Evolutionary conservation across 441 rosid species (phyloP), one percentile per base, ranked within the genome.

Genomic region (Croton laevigatus): DNA sequence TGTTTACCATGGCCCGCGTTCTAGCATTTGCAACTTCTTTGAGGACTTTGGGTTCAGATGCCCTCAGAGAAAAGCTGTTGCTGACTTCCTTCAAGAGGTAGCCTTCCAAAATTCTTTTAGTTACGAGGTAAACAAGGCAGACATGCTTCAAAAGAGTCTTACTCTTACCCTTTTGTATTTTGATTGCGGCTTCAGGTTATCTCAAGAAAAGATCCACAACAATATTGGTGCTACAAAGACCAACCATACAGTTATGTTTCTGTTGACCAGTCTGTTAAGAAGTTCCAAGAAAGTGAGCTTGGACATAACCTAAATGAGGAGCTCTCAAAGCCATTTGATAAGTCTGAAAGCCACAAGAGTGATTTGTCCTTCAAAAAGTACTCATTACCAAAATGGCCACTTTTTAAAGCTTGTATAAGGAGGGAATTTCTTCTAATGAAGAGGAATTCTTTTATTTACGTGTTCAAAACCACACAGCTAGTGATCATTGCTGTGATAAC

Each of bases 401-500:
- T 87, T 63, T 62, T 87, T 14, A 83, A 78, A 75, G 85, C 86
- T 44, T 87, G 88, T 55, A 32, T 53, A 3, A 58, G 19, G 16
- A 80, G 91, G 73, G 91, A 87, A 72, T 73, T 74, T 62, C 87
- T 87, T 62, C 65, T 87, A 13, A 84, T 87, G 87, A 84, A 76
- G 75, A 77, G 91, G 59, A 87, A 87, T 65, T 76, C 78, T 8
- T 81, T 85, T 59, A 34, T 78, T 5, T 83, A 85, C 49, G 79
- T 83, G 32, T 80, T 83, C 76, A 87, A 85, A 73, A 69, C 79
- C 22, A 52, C 59, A 19, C 91, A 84, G 97, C 82, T 89, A 10
- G 70, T 80, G 66, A 72, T 83, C 8, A 23, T 75, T 80, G 83
- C 87, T 54, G 58, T 74, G 12, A 73, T 85, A 37, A 66, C 86